Base-by-base conservation (phyloP, 257 asterid species). In the Nicotiana obtusifolia region DNA sequence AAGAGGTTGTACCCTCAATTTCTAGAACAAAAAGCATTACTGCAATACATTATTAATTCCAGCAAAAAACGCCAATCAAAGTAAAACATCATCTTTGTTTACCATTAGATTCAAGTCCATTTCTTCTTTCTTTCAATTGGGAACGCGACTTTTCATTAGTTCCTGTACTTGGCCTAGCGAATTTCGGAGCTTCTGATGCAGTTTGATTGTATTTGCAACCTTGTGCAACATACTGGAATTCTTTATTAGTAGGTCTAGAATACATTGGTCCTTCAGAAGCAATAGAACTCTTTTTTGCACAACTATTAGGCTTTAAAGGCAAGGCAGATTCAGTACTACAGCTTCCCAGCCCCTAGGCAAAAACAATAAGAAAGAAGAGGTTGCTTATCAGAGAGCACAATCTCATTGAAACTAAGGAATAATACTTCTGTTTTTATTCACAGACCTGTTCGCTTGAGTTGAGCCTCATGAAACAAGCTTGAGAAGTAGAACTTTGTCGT, bases 381-480 rank as follows among this genome's bases (percentile, higher is more conserved):
- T 5, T 16, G 24, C 20, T 6, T 1, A 81, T 26, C 53, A 64
- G 60, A 81, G 35, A 53, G 28, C 6, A 20, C 7, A 30, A 60
- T 82, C 64, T 57, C 64, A 82, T 16, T 60, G 44, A 19, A 26
- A 17, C 76, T 14, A 6, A 77, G 65, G 52, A 64, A 41, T 3
- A 41, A 7, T 5, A 7, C 57, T 49, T 44, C 20, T n/a, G 59
- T n/a, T 37, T 52, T 37, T 41, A 17, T 76, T 8, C 47, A 19
- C 28, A n/a, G 5, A 89, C 95, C 92, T 88, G 92, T 75, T 85
- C 86, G 44, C 13, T 64, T 81, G 96, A 84, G 57, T 87, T 88
- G 77, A 75, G 97, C 84, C 94, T 92, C 97, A 91, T 92, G 91
- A 87, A 87, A 88, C 35, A 87, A 76, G 84, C 94, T 87, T 91